Evolutionary conservation across 2,329 filamentous ascomycete genomes (phyloP).

Genomic region (Colletotrichum sp.): DNA sequence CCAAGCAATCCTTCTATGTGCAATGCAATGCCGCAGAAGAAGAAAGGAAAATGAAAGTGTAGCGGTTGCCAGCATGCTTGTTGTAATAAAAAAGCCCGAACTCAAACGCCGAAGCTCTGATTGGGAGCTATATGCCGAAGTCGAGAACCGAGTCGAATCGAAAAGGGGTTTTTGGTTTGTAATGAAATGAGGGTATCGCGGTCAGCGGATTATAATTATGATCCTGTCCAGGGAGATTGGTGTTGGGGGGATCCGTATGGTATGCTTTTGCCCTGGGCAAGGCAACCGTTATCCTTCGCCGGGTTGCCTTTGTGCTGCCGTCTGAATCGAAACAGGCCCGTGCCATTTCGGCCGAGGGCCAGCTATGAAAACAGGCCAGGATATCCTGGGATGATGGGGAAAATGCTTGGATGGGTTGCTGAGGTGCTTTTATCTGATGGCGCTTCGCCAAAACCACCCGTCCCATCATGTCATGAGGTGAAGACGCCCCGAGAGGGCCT

Average conservation of each 20-base stretch:
- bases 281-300: background rate
- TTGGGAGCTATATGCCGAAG: conserved; percentile 5
- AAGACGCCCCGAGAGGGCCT: background rate
- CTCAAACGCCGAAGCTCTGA: conserved; percentile 14
- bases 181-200: conserved; percentile 11
- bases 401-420: background rate
- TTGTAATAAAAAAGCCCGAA: background rate
- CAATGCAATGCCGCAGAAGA: conserved; percentile 14
- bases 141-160: background rate
- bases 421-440: background rate
- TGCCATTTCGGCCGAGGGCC: background rate
- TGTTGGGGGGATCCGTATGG: background rate
- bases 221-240: conserved; percentile 6
- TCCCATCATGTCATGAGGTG: conserved; percentile 6
- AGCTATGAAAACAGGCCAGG: background rate
- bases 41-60: background rate
- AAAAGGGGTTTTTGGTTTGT: background rate
- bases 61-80: conserved; percentile 16
- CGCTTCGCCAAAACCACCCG: background rate
- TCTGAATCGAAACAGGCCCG: background rate
- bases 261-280: background rate
- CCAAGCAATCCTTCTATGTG: conserved; percentile 18
- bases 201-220: conserved; percentile 20
- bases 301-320: conserved; percentile 3
- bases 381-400: background rate